These are phyloP conservation scores for Antarctomyces pellizariae DNA, from an alignment of 495 filamentous ascomycete species.

Conservation along the genomic window DNA sequence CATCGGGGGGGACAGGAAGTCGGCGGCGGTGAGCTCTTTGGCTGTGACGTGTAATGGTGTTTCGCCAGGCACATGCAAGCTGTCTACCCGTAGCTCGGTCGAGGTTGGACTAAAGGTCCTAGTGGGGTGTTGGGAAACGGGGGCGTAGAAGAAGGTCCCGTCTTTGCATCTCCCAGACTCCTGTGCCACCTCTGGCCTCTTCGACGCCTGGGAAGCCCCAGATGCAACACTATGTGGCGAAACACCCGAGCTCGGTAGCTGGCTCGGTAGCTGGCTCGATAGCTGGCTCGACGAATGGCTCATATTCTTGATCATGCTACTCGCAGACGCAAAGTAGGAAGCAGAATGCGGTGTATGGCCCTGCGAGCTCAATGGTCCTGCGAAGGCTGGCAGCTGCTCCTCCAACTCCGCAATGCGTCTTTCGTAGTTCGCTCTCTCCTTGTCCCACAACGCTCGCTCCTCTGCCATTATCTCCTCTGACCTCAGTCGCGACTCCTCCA, in stretches of 20 bases:
- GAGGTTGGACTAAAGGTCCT: slow-evolving; percentile 7
- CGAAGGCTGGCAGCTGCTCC: slow-evolving; percentile 1
- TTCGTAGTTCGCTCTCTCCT: slow-evolving; percentile 7
- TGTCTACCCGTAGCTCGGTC: slow-evolving; percentile 8
- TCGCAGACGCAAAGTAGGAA: too few species aligned
- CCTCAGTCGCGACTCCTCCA: slow-evolving; percentile 8
- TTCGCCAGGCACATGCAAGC: slow-evolving; percentile 8
- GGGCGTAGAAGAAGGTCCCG: slow-evolving; percentile 12
- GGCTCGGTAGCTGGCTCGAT: too few species aligned
- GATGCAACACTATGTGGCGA: too few species aligned
- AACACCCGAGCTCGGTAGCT: too few species aligned
- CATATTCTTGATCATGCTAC: too few species aligned
- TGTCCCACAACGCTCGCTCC: slow-evolving; percentile 11
- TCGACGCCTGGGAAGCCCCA: too few species aligned
- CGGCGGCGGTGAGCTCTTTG: slow-evolving; percentile 9
- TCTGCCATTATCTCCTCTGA: slow-evolving; percentile 12
- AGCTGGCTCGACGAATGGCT: too few species aligned
- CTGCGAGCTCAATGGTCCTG: too few species aligned
- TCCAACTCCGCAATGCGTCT: slow-evolving; percentile 9
- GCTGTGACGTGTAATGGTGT: slow-evolving; percentile 10
- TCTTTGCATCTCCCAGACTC: slow-evolving; percentile 12
- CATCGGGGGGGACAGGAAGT: slow-evolving; percentile 9
- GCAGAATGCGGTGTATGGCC: too few species aligned
- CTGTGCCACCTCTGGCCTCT: too few species aligned
- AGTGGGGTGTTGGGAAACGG: slow-evolving; percentile 10